phyloP scores from a whole-genome alignment of 2,329 filamentous ascomycete genomes.

The Sphaerostilbella broomeana region DNA sequence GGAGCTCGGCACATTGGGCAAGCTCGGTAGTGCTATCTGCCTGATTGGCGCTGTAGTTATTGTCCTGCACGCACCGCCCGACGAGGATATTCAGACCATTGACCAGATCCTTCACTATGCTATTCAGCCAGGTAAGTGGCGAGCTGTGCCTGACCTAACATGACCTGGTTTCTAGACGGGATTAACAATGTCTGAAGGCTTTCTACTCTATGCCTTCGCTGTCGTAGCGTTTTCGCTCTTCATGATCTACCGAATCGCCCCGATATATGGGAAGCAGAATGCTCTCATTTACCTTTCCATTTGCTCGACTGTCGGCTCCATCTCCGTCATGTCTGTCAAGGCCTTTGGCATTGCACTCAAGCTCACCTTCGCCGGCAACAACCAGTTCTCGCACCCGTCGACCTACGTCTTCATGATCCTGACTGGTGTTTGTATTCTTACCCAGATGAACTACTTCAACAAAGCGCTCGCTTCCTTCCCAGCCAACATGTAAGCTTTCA shows the following conservation, averaged over 20 bases:
- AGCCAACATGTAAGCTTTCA: conserved; percentile 76
- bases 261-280: conserved; percentile 87
- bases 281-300: conserved; percentile 95
- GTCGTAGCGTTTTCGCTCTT: conserved; percentile 79
- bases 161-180: neutral
- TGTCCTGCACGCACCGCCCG: conserved; percentile 90
- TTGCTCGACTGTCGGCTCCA: conserved; percentile 91
- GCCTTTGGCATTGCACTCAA: conserved; percentile 97
- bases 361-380: conserved; percentile 84
- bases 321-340: conserved; percentile 99
- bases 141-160: conserved; percentile 19
- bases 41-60: conserved; percentile 95
- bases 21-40: conserved; percentile 92
- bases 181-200: conserved; percentile 51
- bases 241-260: conserved; percentile 95
- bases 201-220: conserved; percentile 75
- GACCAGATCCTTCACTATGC: conserved; percentile 89
- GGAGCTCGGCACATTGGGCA: conserved; percentile 81
- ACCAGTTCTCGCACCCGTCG: conserved; percentile 90
- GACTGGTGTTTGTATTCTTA: conserved; percentile 86
- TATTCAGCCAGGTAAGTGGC: conserved; percentile 68
- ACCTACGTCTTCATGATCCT: conserved; percentile 98
- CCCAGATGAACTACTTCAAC: conserved; percentile 99
- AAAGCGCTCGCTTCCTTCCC: conserved; percentile 95
- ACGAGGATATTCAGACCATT: conserved; percentile 84